Percentiles rank a stretch among this genome's conserved stretches.
phyloP scores from a whole-genome alignment of 2,329 filamentous ascomycete genomes.

The Colletotrichum sansevieriae region DNA sequence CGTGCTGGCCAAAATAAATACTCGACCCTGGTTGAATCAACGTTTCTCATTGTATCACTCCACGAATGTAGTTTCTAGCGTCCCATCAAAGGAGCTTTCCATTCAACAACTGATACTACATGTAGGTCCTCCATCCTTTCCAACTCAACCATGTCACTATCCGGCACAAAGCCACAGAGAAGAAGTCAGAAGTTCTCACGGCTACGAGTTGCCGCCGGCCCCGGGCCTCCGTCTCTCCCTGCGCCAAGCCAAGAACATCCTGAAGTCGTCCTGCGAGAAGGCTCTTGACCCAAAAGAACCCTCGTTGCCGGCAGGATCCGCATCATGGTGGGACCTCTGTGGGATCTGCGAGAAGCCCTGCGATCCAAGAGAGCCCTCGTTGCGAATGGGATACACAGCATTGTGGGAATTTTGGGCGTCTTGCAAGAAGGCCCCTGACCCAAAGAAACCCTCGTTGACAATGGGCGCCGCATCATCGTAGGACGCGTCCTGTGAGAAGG shows the following conservation, averaged over 20 bases:
- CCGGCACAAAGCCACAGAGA: background rate
- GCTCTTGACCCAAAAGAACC: background rate
- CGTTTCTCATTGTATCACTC: background rate
- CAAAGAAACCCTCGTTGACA: background rate
- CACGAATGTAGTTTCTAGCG: background rate
- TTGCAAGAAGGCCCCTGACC: background rate
- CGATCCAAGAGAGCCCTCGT: background rate
- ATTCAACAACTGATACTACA: background rate
- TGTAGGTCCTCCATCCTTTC: slow-evolving; percentile 2
- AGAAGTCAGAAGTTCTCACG: background rate
- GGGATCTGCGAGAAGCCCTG: background rate
- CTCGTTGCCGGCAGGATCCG: background rate
- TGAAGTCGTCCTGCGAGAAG: slow-evolving; percentile 5
- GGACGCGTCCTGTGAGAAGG: background rate
- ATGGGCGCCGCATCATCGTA: background rate
- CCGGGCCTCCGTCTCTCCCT: background rate
- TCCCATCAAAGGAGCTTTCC: background rate
- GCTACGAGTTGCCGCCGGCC: background rate
- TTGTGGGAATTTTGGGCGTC: background rate
- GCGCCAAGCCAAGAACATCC: slow-evolving; percentile 6
- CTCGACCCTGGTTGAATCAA: background rate
- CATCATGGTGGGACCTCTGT: background rate
- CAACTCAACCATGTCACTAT: background rate
- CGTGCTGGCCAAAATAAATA: background rate
- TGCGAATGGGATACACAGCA: background rate